Percentiles rank a stretch among this genome's conserved stretches.
Evolutionary conservation across 257 asterid genomes (phyloP).

Genomic region (Linderniella brevidens): DNA sequence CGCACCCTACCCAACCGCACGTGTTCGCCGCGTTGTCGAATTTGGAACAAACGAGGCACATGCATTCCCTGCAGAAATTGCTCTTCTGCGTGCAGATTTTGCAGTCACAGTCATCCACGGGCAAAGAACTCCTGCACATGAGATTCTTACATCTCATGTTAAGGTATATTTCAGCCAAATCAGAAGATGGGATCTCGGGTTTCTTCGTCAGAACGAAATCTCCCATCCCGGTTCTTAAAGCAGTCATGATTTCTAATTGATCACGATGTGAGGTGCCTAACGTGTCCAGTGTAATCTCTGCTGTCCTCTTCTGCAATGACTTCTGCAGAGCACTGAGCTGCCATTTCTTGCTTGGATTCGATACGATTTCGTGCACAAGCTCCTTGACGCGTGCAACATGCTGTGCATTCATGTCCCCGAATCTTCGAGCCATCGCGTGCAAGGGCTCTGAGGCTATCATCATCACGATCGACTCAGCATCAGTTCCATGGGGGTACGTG

Average conservation of each 20-base stretch:
- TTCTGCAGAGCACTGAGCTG: slow-evolving; percentile 68
- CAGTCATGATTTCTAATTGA: slow-evolving; percentile 74
- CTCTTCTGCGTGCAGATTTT: slow-evolving; percentile 45
- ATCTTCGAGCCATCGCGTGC: slow-evolving; percentile 38
- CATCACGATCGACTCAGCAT: slow-evolving; percentile 55
- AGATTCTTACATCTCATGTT: slow-evolving; percentile 66
- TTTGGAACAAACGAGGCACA: slow-evolving; percentile 94
- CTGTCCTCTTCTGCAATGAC: slow-evolving; percentile 44
- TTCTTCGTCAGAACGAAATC: slow-evolving; percentile 46
- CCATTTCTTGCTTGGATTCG: slow-evolving; percentile 48
- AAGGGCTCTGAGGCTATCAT: slow-evolving; percentile 73
- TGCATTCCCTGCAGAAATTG: slow-evolving; percentile 90
- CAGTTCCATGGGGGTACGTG: slow-evolving; percentile 32
- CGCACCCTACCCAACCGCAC: slow-evolving; percentile 99
- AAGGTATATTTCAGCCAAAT: slow-evolving; percentile 63
- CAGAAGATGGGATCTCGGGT: slow-evolving; percentile 34
- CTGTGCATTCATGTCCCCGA: slow-evolving; percentile 43
- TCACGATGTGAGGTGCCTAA: slow-evolving; percentile 38
- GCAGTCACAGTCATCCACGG: slow-evolving; percentile 90
- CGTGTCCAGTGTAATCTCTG: slow-evolving; percentile 36
- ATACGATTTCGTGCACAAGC: slow-evolving; percentile 45
- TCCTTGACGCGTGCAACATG: slow-evolving; percentile 44
- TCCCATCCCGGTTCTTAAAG: slow-evolving; percentile 61
- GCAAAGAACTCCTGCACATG: slow-evolving; percentile 54
- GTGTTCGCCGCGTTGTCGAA: slow-evolving; percentile 90